Evolutionary conservation across 2,329 filamentous ascomycete genomes (phyloP), one percentile per base, ranked within the genome.

Genomic region (Zasmidium citrigriseum): DNA sequence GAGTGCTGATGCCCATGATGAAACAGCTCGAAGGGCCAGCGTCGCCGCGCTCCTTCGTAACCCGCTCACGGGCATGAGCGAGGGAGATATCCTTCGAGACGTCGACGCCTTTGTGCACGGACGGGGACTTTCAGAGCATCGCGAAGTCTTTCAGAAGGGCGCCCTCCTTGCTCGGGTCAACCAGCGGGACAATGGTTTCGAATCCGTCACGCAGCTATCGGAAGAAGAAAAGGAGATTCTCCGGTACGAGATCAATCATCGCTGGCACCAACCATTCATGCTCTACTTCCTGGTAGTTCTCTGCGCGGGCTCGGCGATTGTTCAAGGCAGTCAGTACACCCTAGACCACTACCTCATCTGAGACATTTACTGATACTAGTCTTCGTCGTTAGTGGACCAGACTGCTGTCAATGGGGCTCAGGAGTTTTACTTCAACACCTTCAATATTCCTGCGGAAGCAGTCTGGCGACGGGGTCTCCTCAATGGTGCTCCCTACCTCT

Each of bases 241-340:
- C 41, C 77, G 81, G 11, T 78, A 81, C 18, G 89, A 92, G 68
- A 80, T 83, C 44, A 82, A 81, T 1, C 81, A 89, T 67, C 86
- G 85, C 60, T 91, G 89, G 89, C 83, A 81, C 4, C 88, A 91
- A 85, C 91, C 62, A 69, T 86, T 59, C 78, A 87, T 89, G 86
- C 67, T 88, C 85, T n/a, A 78, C 85, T 20, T 87, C 57, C 55
- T 58, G 71, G 75, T 52, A 62, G 72, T 50, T 76, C 80, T 67
- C 62, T 78, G 23, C 71, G 82, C 41, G 79, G 80, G 34, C 76
- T 81, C 52, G 86, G 86, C 86, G 76, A 89, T 70, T 29, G 69
- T 70, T 10, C 84, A 79, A 72, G 79, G 77, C 9, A 81, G n/a
- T n/a, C n/a, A n/a, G n/a, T n/a, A n/a, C n/a, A n/a, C n/a, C n/a